Evolutionary conservation across 805 yeast species (phyloP), one percentile per base, ranked within the genome.

Genomic region (Tetrapisispora iriomotensis): DNA sequence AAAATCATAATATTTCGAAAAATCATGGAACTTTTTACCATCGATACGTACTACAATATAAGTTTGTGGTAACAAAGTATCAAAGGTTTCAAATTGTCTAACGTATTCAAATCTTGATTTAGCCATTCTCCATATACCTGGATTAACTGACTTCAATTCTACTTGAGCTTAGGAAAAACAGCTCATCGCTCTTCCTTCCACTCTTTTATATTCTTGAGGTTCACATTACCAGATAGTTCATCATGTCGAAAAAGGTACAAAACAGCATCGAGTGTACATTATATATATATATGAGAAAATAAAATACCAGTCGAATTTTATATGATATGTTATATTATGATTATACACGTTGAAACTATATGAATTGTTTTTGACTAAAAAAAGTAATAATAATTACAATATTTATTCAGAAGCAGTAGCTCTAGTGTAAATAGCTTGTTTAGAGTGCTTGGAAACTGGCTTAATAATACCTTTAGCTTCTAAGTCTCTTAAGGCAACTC

Each of bases 401-500:
- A 34, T 65, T 66, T 74, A 74, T 64, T 75, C 79, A 59, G 74
- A 59, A 56, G 75, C 75, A 57, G 75, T 71, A 62, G 94, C 94
- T 67, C 73, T 70, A 66, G 86, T 81, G 94, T 87, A 92, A 70
- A 94, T 83, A 70, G 79, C 78, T 79, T 92, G 98, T 75, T 84
- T 85, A 64, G 96, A 78, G 83, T 88, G 96, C 68, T 77, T 80
- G 63, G 85, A 80, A 66, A 92, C 82, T 60, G 94, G 87, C 75
- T 80, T 83, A 72, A 92, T 92, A 67, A 84, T 72, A 67, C 97
- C 98, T 60, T 88, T 88, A 54, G 72, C 75, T 76, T 87, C 97
- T 69, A 92, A 84, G 65, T 92, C 96, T 70, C 75, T 77, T 67
- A 92, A 81, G 65, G 97, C 98, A 68, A 86, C 82, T 77, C 99